Evolutionary conservation across 31 red algal species (phyloP).

Genomic region (Endocladia muricata): DNA sequence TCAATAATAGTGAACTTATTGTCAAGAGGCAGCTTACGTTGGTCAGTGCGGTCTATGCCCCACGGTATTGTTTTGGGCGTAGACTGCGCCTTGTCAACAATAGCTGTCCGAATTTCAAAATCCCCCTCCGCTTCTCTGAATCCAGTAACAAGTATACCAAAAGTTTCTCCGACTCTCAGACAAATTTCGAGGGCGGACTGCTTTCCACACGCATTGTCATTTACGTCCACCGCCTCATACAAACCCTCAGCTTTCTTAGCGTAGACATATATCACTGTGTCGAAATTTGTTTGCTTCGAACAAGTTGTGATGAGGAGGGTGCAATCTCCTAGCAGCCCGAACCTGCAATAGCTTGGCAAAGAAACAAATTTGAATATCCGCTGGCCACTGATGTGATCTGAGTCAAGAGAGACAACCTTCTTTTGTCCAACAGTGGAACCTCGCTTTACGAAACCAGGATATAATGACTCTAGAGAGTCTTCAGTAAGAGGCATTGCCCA

Average conservation of each 20-base stretch:
- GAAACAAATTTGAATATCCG: conserved; percentile 25
- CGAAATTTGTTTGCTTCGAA: conserved; percentile 7
- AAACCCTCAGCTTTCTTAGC: no score
- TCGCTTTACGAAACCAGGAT: no score
- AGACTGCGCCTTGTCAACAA: neutral
- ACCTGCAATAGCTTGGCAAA: neutral
- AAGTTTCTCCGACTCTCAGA: neutral
- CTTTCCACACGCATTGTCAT: conserved; percentile 31
- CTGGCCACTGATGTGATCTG: neutral
- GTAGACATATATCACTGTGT: conserved; percentile 25
- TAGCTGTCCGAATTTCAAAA: conserved; percentile 15
- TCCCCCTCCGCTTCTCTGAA: conserved; percentile 21
- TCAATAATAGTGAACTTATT: conserved; percentile 25
- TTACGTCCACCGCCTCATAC: neutral
- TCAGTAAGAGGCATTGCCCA: no score
- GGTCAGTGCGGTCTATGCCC: conserved; percentile 71
- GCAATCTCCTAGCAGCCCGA: neutral
- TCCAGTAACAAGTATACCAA: conserved; percentile 24
- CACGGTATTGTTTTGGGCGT: conserved; percentile 16
- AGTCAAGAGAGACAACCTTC: neutral
- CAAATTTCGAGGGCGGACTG: conserved; percentile 30
- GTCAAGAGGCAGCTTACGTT: conserved; percentile 51
- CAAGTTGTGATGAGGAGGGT: conserved; percentile 10
- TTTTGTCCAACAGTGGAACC: conserved; percentile 14
- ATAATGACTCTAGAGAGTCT: no score